Base-by-base conservation (phyloP, 2,329 filamentous ascomycete genomes). In the Colletotrichum falcatum region DNA sequence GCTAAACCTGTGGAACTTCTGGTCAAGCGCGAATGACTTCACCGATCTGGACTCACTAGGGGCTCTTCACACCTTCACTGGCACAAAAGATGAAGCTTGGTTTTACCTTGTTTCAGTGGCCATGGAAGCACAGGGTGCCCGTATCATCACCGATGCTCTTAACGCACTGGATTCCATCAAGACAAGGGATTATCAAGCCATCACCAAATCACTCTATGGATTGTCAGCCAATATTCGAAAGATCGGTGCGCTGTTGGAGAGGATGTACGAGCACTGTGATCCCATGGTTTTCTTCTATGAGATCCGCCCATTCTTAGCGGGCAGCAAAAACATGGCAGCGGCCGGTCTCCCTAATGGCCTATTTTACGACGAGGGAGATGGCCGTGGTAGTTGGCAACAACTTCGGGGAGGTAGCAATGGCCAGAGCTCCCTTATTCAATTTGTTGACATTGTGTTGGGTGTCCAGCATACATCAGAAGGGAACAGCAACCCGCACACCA, bases 351-450 rank as follows among this genome's bases (percentile, higher is more conserved):
- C 95, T 0, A 88, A 89, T 16, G 95, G 95, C 0, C 90, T 98
- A 7, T 89, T 95, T 64, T 97, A 97, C 78, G 94, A 97, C 74
- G 88, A 93, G 66, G 92, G 90, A 1, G 84, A 89, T 2, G 91
- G 90, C 1, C 83, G 84, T 18, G 88, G 90, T 0, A 82, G 87
- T 44, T 97, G 94, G 86, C 86, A 90, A 23, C 91, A 95, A 74
- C 92, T 93, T 68, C 89, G 93, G n/a, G 95, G 95, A 23, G 95
- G 95, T 5, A 97, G 93, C 79, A 98, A 98, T 76, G 95, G 95
- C 0, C 95, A 98, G 80, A 95, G 92, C 79, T 97, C 94, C 0
- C 85, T 97, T 51, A 94, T 98, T 70, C 94, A 98, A 76, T 96
- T 97, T 83, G 94, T 97, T 79, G 95, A 98, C 78, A 87, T 97